Percentiles rank a stretch among this genome's conserved stretches.
phyloP scores from a whole-genome alignment of 2,329 filamentous ascomycete genomes.

The Fusarium neocosmosporiellum region DNA sequence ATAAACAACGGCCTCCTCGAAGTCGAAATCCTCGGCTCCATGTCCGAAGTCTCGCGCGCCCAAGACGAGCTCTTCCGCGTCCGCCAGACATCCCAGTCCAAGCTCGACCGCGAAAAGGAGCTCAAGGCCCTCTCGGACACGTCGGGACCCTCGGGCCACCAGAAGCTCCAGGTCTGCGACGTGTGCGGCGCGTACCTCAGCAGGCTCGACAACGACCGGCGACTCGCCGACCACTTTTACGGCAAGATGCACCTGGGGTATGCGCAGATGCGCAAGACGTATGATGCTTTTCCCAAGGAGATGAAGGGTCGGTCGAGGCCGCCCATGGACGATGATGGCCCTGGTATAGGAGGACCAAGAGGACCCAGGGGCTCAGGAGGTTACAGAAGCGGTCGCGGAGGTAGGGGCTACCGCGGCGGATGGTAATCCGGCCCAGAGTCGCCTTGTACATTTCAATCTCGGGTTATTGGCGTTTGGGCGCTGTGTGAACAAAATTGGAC shows the following conservation, averaged over 20 bases:
- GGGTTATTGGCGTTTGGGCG: constrained; percentile 39
- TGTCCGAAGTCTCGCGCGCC: constrained; percentile 82
- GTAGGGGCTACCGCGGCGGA: constrained; percentile 61
- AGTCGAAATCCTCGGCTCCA: constrained; percentile 85
- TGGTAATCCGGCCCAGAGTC: constrained; percentile 50
- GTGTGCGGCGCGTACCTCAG: constrained; percentile 96
- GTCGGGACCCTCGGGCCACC: constrained; percentile 90
- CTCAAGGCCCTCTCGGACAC: constrained; percentile 93
- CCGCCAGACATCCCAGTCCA: constrained; percentile 81
- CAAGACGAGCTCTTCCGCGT: constrained; percentile 91
- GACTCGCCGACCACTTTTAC: constrained; percentile 97
- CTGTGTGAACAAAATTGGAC: constrained; percentile 25
- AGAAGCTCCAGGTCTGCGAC: constrained; percentile 98
- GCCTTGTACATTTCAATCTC: not conserved
- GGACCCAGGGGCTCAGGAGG: constrained; percentile 66
- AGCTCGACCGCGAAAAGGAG: constrained; percentile 86
- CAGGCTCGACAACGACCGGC: constrained; percentile 91
- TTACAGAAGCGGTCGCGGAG: constrained; percentile 63
- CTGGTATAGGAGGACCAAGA: constrained; percentile 60
- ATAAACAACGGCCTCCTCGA: constrained; percentile 88
- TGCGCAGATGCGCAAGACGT: constrained; percentile 96
- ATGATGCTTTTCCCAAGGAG: constrained; percentile 87
- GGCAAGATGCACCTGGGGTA: constrained; percentile 99
- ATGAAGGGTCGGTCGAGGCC: constrained; percentile 78
- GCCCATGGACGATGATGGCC: constrained; percentile 61